These are phyloP conservation scores for Epichloe sylvatica DNA, from an alignment of 2,329 filamentous ascomycete genomes.

Conservation along the genomic window DNA sequence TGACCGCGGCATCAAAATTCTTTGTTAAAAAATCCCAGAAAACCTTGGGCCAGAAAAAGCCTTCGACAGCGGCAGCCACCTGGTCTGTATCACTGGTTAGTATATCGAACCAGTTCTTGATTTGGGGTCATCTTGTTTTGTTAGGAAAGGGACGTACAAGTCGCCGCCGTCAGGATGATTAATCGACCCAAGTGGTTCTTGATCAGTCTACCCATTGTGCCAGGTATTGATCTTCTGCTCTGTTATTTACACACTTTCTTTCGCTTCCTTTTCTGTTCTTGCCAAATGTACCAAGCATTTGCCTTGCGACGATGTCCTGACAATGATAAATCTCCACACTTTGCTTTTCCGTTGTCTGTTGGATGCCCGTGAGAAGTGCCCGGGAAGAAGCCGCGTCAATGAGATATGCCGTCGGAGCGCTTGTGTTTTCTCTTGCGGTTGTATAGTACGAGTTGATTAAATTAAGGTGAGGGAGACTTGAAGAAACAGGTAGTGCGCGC, in stretches of 20 bases:
- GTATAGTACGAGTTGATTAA: not conserved
- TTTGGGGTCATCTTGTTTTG: not conserved
- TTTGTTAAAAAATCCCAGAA: conserved; percentile 96
- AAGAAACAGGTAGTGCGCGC: conserved; percentile 15
- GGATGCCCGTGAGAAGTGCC: not conserved
- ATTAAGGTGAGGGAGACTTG: not conserved
- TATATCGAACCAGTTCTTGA: conserved; percentile 6
- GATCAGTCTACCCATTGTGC: conserved; percentile 85
- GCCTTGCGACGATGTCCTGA: not conserved
- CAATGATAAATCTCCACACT: not conserved
- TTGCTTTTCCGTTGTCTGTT: not conserved
- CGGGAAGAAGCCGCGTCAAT: not conserved
- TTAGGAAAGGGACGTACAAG: conserved; percentile 40
- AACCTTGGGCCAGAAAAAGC: conserved; percentile 97
- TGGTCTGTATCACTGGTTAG: conserved; percentile 51
- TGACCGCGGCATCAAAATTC: conserved; percentile 73
- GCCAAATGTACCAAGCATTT: not conserved
- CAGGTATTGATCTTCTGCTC: not conserved
- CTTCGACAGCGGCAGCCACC: conserved; percentile 66
- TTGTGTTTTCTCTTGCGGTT: not conserved
- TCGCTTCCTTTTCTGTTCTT: conserved; percentile 1
- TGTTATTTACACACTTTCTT: not conserved
- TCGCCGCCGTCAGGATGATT: conserved; percentile 73
- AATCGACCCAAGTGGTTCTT: conserved; percentile 99
- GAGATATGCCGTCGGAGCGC: not conserved